Percentiles rank a stretch among this genome's conserved stretches.
Evolutionary conservation across 768 basidiomycete species (phyloP).

Genomic region (Mycena latifolia): DNA sequence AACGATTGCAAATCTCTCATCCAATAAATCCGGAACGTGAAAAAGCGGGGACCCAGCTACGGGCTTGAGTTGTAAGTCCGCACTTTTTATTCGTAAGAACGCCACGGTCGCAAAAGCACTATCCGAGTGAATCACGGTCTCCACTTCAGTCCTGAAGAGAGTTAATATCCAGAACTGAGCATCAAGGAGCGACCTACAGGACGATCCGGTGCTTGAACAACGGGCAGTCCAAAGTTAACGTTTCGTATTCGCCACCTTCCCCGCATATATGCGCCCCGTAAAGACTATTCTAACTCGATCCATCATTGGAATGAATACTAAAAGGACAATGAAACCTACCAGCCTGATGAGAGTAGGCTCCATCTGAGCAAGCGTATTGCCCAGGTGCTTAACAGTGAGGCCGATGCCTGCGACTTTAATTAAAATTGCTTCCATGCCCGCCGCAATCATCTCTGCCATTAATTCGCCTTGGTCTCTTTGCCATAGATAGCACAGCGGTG

Average conservation of each 20-base stretch:
- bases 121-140: slow-evolving; percentile 83
- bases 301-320: slow-evolving; percentile 8
- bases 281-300: slow-evolving; percentile 66
- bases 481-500: slow-evolving; percentile 92
- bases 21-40: slow-evolving; percentile 66
- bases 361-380: slow-evolving; percentile 81
- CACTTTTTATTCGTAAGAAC: slow-evolving; percentile 84
- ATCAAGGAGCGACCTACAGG: slow-evolving; percentile 61
- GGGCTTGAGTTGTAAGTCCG: slow-evolving; percentile 70
- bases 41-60: slow-evolving; percentile 34
- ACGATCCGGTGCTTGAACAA: slow-evolving; percentile 84
- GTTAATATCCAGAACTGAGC: slow-evolving; percentile 16
- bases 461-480: slow-evolving; percentile 91
- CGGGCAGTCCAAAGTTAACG: slow-evolving; percentile 90
- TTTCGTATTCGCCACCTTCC: slow-evolving; percentile 99
- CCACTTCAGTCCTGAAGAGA: slow-evolving; percentile 64
- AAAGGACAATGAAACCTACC: slow-evolving; percentile 54
- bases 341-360: slow-evolving; percentile 77
- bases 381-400: slow-evolving; percentile 81
- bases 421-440: slow-evolving; percentile 83
- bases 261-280: slow-evolving; percentile 97
- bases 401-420: slow-evolving; percentile 99
- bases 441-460: slow-evolving; percentile 86
- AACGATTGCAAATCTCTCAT: slow-evolving; percentile 52
- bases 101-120: slow-evolving; percentile 92